Evolutionary conservation across 2,329 filamentous ascomycete species (phyloP).

Genomic region (Fusarium sp.): DNA sequence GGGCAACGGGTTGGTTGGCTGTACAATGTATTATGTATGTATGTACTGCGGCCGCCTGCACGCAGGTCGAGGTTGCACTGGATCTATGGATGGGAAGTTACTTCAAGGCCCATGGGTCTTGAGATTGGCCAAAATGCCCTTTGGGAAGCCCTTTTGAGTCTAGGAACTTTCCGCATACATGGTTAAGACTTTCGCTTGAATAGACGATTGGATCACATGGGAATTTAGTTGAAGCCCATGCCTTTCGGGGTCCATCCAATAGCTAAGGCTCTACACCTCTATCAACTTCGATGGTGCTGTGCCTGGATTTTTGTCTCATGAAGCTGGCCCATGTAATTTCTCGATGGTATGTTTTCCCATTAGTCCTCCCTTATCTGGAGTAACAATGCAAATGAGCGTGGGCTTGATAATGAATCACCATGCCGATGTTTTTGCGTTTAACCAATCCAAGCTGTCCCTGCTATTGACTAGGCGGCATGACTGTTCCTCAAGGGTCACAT

Average conservation of each 20-base stretch:
- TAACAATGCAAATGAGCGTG: slow-evolving; percentile 6
- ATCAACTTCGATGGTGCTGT: neutral
- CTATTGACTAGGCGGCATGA: slow-evolving; percentile 8
- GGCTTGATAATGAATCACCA: slow-evolving; percentile 36
- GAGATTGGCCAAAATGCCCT: slow-evolving; percentile 9
- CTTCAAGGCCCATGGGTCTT: neutral
- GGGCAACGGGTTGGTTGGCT: slow-evolving; percentile 3
- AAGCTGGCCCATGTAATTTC: slow-evolving; percentile 8
- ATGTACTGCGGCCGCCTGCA: slow-evolving; percentile 23
- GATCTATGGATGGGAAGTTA: slow-evolving; percentile 28
- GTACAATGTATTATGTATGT: neutral
- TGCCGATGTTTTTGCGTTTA: slow-evolving; percentile 5
- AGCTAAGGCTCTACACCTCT: slow-evolving; percentile 12
- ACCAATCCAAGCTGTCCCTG: slow-evolving; percentile 17
- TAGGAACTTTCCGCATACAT: slow-evolving; percentile 25
- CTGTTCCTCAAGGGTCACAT: slow-evolving; percentile 27
- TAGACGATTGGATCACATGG: slow-evolving; percentile 24
- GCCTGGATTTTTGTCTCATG: slow-evolving; percentile 16
- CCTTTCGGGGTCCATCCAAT: slow-evolving; percentile 22
- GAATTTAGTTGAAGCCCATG: slow-evolving; percentile 15
- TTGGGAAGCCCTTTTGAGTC: slow-evolving; percentile 6
- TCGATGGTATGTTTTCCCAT: slow-evolving; percentile 24
- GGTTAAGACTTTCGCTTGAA: slow-evolving; percentile 14
- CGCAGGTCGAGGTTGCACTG: slow-evolving; percentile 24
- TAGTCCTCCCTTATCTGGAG: slow-evolving; percentile 30